Percentiles rank a stretch among this genome's conserved stretches.
Evolutionary conservation across 208 protist species (phyloP).

Genomic region (Naegleria gruberi): DNA sequence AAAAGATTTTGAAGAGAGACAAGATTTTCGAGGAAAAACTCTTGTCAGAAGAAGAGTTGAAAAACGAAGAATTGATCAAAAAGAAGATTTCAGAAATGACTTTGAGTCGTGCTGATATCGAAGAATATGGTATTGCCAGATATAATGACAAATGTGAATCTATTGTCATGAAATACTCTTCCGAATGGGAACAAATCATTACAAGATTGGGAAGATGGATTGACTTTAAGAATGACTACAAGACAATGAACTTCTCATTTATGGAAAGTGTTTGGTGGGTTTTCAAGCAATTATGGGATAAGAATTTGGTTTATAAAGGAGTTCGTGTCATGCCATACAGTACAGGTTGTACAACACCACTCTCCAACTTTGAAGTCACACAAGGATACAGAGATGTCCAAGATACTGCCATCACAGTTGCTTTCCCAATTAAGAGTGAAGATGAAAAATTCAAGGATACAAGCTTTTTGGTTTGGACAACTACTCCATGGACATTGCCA

Average conservation of each 20-base stretch:
- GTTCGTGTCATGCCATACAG: constrained; percentile 99
- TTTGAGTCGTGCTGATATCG: constrained; percentile 73
- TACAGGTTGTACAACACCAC: constrained; percentile 92
- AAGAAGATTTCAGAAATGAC: constrained; percentile 65
- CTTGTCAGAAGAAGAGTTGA: background rate
- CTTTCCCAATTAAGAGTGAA: constrained; percentile 36
- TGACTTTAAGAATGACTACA: constrained; percentile 91
- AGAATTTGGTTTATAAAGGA: constrained; percentile 95
- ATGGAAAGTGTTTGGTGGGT: constrained; percentile 99
- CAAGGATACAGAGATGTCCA: constrained; percentile 95
- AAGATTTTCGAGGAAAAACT: background rate
- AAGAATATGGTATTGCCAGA: constrained; percentile 90
- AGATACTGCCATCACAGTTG: constrained; percentile 62
- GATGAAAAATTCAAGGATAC: constrained; percentile 44
- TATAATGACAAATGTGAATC: constrained; percentile 95
- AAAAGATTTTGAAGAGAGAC: constrained; percentile 70
- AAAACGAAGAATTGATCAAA: background rate
- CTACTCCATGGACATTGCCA: constrained; percentile 99
- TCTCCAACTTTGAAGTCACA: constrained; percentile 99
- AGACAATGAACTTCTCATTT: constrained; percentile 95
- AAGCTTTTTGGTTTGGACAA: constrained; percentile 98
- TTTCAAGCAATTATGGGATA: constrained; percentile 94
- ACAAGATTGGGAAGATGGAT: constrained; percentile 30
- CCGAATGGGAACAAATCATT: constrained; percentile 93
- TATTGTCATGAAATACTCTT: constrained; percentile 98